Evolutionary conservation across 805 yeast genomes (phyloP).

Genomic region (Metschnikowia matae): DNA sequence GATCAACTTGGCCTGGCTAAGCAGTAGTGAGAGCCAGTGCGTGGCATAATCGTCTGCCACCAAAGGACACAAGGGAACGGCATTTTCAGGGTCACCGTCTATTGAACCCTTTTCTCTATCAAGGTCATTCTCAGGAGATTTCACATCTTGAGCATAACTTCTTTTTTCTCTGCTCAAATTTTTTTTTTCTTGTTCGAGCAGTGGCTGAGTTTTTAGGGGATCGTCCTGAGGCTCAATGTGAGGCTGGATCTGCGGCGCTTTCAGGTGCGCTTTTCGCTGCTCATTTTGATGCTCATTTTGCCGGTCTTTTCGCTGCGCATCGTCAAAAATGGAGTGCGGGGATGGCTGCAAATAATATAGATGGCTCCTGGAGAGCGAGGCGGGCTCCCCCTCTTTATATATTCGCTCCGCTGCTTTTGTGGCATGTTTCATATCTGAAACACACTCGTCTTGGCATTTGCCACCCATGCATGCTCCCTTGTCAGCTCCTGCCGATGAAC

Average conservation of each 20-base stretch:
- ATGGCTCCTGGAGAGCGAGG: background rate
- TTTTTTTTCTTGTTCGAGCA: background rate
- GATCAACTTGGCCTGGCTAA: slow-evolving; percentile 22
- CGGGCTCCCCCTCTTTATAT: background rate
- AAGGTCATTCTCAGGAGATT: background rate
- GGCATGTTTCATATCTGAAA: background rate
- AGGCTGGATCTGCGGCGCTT: background rate
- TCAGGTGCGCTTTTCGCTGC: background rate
- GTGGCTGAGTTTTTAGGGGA: background rate
- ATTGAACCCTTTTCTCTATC: no score
- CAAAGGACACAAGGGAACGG: slow-evolving; percentile 49
- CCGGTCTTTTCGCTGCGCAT: background rate
- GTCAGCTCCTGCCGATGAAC: background rate
- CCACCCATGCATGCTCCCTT: background rate
- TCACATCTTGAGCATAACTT: background rate
- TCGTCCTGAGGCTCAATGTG: background rate
- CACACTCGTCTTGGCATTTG: background rate
- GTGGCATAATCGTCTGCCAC: slow-evolving; percentile 51
- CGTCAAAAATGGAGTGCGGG: background rate
- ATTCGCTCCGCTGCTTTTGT: background rate
- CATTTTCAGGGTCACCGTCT: background rate
- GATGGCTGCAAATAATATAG: background rate
- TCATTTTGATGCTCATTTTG: background rate
- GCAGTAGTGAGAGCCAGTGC: slow-evolving; percentile 40
- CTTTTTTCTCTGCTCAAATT: background rate